A percentile compares a stretch with the other conserved stretches of the same genome.
These are phyloP conservation scores for Naumovozyma castellii DNA, from an alignment of 805 yeast genomes.

Conservation along the genomic window DNA sequence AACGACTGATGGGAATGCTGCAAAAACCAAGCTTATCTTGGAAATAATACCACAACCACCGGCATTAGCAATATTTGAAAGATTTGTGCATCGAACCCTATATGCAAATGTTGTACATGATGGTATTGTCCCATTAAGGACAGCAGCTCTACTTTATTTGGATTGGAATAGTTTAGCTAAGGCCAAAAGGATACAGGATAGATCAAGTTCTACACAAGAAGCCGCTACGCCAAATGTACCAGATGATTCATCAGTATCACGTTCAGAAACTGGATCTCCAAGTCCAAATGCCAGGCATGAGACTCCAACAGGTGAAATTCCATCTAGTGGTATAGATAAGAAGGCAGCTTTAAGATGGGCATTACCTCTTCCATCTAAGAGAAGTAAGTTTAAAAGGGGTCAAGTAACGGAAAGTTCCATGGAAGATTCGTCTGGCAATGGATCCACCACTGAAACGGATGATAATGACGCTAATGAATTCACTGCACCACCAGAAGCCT, in stretches of 20 bases:
- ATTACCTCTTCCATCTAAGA: constrained; percentile 18
- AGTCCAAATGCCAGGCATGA: not conserved
- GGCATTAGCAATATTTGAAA: constrained; percentile 51
- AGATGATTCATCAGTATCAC: constrained; percentile 1
- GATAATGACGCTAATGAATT: constrained; percentile 16
- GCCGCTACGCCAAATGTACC: not conserved
- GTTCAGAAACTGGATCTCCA: not conserved
- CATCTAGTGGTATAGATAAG: constrained; percentile 20
- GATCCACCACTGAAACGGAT: constrained; percentile 2
- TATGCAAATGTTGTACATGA: constrained; percentile 89
- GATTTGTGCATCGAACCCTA: constrained; percentile 61
- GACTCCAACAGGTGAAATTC: constrained; percentile 16
- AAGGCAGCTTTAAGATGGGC: constrained; percentile 23
- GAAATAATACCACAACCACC: constrained; percentile 70
- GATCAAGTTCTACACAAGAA: constrained; percentile 2
- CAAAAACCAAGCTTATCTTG: constrained; percentile 44
- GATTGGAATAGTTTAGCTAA: constrained; percentile 71
- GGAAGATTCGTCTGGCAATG: constrained; percentile 3
- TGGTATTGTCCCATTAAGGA: constrained; percentile 91
- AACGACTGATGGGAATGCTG: constrained; percentile 7
- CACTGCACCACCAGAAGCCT: constrained; percentile 57
- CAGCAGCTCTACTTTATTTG: constrained; percentile 73
- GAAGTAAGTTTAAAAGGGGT: constrained; percentile 18
- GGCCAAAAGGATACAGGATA: constrained; percentile 33
- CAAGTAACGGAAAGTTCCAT: constrained; percentile 16